Evolutionary conservation across 2,329 filamentous ascomycete species (phyloP).

Genomic region (Cryphonectria radicalis): DNA sequence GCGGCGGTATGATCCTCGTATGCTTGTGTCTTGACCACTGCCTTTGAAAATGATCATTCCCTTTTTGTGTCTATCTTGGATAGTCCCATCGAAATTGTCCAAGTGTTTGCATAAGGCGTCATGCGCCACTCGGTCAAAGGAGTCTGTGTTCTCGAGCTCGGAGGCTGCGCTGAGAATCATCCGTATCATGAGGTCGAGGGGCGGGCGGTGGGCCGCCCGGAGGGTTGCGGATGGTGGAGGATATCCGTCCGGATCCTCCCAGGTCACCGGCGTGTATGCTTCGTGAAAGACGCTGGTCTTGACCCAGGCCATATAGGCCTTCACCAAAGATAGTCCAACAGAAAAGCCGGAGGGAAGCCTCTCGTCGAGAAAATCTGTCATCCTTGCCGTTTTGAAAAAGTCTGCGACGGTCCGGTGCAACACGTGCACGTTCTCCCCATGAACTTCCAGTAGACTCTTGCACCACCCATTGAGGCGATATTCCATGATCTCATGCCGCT

Average conservation of each 20-base stretch:
- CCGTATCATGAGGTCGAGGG: background rate
- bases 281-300: background rate
- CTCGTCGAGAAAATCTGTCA: background rate
- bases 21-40: background rate
- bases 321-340: background rate
- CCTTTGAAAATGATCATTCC: background rate
- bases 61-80: background rate
- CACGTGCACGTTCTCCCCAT: background rate
- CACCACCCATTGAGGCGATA: background rate
- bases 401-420: background rate
- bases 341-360: background rate
- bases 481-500: background rate
- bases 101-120: background rate
- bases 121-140: background rate
- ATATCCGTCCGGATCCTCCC: background rate
- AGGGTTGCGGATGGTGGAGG: background rate
- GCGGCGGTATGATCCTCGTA: background rate
- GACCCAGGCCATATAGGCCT: background rate
- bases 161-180: background rate
- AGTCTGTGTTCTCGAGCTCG: background rate
- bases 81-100: background rate
- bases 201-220: no score
- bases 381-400: background rate
- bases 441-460: background rate
- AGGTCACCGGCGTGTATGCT: background rate